phyloP scores from a whole-genome alignment of 805 yeast species.

The Spathaspora gorwiae region DNA sequence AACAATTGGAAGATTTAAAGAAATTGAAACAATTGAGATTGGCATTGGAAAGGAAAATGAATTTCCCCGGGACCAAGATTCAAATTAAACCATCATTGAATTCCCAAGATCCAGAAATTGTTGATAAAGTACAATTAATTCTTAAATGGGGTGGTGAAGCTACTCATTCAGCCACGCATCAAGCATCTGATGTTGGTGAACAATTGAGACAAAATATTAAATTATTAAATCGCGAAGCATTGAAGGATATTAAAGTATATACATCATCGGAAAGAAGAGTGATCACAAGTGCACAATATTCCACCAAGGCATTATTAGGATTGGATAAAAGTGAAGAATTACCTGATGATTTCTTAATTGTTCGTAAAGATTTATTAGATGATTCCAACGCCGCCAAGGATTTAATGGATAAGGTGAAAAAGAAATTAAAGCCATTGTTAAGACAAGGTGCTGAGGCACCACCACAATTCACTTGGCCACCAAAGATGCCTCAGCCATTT shows the following conservation, averaged over 20 bases:
- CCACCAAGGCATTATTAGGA: slow-evolving; percentile 72
- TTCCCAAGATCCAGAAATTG: slow-evolving; percentile 54
- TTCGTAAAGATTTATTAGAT: slow-evolving; percentile 86
- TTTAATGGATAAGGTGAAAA: slow-evolving; percentile 95
- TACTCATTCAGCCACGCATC: slow-evolving; percentile 93
- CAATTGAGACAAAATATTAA: slow-evolving; percentile 90
- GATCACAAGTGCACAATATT: slow-evolving; percentile 83
- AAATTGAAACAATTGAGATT: slow-evolving; percentile 72
- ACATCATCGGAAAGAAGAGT: slow-evolving; percentile 96
- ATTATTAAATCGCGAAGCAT: slow-evolving; percentile 75
- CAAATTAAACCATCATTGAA: slow-evolving; percentile 87
- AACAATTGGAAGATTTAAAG: slow-evolving; percentile 71
- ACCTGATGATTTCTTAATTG: slow-evolving; percentile 73
- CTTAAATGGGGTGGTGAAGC: slow-evolving; percentile 99
- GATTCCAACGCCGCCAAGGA: slow-evolving; percentile 98
- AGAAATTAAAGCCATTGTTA: slow-evolving; percentile 87
- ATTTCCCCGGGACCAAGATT: slow-evolving; percentile 93
- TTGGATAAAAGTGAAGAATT: slow-evolving; percentile 50
- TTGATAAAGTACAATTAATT: slow-evolving; percentile 93
- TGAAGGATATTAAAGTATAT: slow-evolving; percentile 79
- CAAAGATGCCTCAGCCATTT: slow-evolving; percentile 96
- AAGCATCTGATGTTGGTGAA: slow-evolving; percentile 93
- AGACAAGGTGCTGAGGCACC: slow-evolving; percentile 97
- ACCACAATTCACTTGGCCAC: slow-evolving; percentile 97
- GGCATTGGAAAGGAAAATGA: slow-evolving; percentile 84